A percentile compares a stretch with the other conserved stretches of the same genome.
Evolutionary conservation across 2,329 filamentous ascomycete genomes (phyloP).

Genomic region (Penicillium sp.): DNA sequence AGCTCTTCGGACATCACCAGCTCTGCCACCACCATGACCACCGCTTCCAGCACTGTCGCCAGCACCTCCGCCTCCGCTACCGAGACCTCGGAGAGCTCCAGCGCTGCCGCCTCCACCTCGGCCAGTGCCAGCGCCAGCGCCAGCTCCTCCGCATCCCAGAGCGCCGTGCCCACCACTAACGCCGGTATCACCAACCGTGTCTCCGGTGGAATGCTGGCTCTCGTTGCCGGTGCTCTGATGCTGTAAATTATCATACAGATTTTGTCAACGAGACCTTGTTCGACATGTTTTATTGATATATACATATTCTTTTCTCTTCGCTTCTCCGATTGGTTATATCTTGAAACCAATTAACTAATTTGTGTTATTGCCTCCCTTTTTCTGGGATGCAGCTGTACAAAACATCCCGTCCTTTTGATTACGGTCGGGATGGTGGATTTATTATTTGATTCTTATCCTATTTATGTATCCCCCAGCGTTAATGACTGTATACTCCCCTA

Average conservation of each 20-base stretch:
- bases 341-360: not conserved
- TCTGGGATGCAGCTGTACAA: not conserved
- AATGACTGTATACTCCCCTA: not conserved
- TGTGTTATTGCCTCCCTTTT: not conserved
- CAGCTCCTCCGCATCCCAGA: slow-evolving; percentile 14
- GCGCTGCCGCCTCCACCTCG: slow-evolving; percentile 14
- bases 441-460: not conserved
- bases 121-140: slow-evolving; percentile 1
- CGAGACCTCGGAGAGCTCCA: slow-evolving; percentile 19
- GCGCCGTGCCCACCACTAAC: slow-evolving; percentile 29
- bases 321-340: not conserved
- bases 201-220: slow-evolving; percentile 34
- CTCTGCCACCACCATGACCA: slow-evolving; percentile 17
- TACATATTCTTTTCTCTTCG: not conserved
- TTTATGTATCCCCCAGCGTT: not conserved
- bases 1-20: slow-evolving; percentile 14
- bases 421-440: not conserved
- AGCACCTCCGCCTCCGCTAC: slow-evolving; percentile 14
- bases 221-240: slow-evolving; percentile 33
- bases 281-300: slow-evolving; percentile 1
- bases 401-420: not conserved
- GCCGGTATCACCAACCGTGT: slow-evolving; percentile 31
- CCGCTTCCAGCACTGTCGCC: slow-evolving; percentile 18
- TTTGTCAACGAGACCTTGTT: not conserved
- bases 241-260: slow-evolving; percentile 25